Evolutionary conservation across 2,329 filamentous ascomycete genomes (phyloP), one percentile per base, ranked within the genome.

Genomic region (Diplocarpon rosae): DNA sequence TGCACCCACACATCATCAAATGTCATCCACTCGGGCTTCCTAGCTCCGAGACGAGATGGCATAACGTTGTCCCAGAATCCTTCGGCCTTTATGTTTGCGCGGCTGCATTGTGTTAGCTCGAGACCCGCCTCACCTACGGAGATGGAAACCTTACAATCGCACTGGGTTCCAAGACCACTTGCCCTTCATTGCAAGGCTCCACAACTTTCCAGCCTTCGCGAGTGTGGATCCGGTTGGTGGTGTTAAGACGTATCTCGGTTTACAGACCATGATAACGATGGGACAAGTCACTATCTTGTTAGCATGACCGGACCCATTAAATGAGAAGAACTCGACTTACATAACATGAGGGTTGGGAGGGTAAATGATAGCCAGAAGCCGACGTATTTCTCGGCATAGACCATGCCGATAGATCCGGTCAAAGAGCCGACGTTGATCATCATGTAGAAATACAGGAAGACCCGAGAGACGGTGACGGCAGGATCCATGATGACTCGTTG

Each of bases 1-100:
- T 77, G 75, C 40, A 86, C 79, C 82, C 83, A 89, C 39, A 75
- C 77, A 54, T 90, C 85, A 50, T 89, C 84, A 54, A 86, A 87
- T 0, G 78, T 83, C 79, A 88, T 87, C 82, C 82, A 88, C 0
- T 43, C 39, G 0, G 83, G 83, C 68, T 72, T 53, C 83, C 78
- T 35, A 77, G 66, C 1, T 16, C 40, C 40, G 12, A 42, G 40
- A 20, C 20, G 20, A 38, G 70, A 73, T 6, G 79, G 79, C 64
- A 72, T 73, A 27, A 73, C 73, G 14, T 66, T 64, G 17, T 80
- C 65, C 78, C 78, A 83, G 58, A 81, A 73, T 13, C 67, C 65
- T 24, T 67, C 65, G 38, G 65, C 65, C 49, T 74, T 70, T 52
- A 81, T 63, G 54, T 77, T 75, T 53, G 69, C 72, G 52, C 65